Conservation (phyloP, 495 filamentous ascomycete species). For the Aspergillus bertholletiae region DNA sequence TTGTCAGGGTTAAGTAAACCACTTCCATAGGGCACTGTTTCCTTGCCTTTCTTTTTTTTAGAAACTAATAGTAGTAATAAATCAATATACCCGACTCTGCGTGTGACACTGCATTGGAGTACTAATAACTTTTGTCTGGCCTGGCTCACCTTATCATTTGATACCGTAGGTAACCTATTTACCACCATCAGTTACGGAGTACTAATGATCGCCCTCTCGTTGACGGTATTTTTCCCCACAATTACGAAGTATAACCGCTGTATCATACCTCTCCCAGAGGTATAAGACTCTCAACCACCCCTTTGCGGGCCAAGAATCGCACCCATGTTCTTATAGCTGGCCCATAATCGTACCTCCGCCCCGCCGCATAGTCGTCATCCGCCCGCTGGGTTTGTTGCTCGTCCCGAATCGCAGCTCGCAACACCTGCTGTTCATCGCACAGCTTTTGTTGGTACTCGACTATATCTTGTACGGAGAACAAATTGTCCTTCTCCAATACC, state of each 20-base stretch:
- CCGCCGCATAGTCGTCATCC: slow-evolving; percentile 45
- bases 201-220: too few relatives aligned
- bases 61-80: too few relatives aligned
- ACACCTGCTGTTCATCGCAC: slow-evolving; percentile 26
- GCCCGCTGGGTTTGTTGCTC: slow-evolving; percentile 36
- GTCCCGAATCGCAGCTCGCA: slow-evolving; percentile 39
- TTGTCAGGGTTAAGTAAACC: not conserved
- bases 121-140: too few relatives aligned
- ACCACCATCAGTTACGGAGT: not conserved
- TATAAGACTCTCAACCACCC: slow-evolving; percentile 24
- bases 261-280: not conserved
- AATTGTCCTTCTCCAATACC: slow-evolving; percentile 13
- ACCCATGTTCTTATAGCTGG: slow-evolving; percentile 44
- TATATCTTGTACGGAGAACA: slow-evolving; percentile 23
- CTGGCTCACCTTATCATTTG: too few relatives aligned
- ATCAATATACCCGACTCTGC: too few relatives aligned
- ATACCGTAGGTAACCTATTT: too few relatives aligned
- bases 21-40: too few relatives aligned
- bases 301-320: slow-evolving; percentile 41
- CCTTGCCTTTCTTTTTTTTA: too few relatives aligned
- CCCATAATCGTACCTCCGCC: slow-evolving; percentile 46
- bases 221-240: not conserved
- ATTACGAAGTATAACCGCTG: too few relatives aligned
- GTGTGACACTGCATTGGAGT: too few relatives aligned
- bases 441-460: slow-evolving; percentile 25